Base-by-base conservation (phyloP, 495 filamentous ascomycete genomes). In the Aspergillus carlsbadensis region DNA sequence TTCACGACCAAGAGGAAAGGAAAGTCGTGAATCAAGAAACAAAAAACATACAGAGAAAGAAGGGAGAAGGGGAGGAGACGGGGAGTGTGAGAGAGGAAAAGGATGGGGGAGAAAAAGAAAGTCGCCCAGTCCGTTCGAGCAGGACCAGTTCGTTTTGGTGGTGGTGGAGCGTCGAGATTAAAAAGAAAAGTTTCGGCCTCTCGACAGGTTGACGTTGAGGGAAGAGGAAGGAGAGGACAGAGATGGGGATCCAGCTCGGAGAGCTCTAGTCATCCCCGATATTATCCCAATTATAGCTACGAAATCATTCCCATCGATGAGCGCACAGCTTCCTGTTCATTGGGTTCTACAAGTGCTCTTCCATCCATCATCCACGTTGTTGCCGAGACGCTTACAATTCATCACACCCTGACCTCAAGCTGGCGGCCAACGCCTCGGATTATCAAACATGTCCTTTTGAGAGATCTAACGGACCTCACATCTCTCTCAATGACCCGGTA, bases 181-280 rank as follows among this genome's bases (percentile, higher is more conserved):
- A 72, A 71, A 69, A 65, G 69, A 73, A 72, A 67, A 63, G 65
- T 65, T 67, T 63, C 63, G 65, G 60, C 48, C 64, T 65, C 26
- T 29, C 42, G 14, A 45, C 18, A 29, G 4, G 26, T 29, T 29
- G 26, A 29, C 26, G 42, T 45, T 61, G 64, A 65, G 57, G 67
- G 62, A 56, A 59, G 56, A 59, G 56, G 37, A 36, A 15, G 13
- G 26, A 42, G 52, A 47, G 14, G 24, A 39, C 37, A 10, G 14
- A 20, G 46, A 31, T 17, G 29, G 17, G 29, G n/a, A 37, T 17
- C 14, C 47, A 37, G 18, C 22, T 15, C 35, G 31, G 45, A 36
- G 33, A 14, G 17, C 29, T 31, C n/a, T 48, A 34, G 26, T 48
- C n/a, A 48, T 15, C 3, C 13, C 13, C 15, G 22, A 26, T 52